These are phyloP conservation scores for Lumnitzera racemosa DNA, from an alignment of 345 rosid genomes.

Conservation along the genomic window DNA sequence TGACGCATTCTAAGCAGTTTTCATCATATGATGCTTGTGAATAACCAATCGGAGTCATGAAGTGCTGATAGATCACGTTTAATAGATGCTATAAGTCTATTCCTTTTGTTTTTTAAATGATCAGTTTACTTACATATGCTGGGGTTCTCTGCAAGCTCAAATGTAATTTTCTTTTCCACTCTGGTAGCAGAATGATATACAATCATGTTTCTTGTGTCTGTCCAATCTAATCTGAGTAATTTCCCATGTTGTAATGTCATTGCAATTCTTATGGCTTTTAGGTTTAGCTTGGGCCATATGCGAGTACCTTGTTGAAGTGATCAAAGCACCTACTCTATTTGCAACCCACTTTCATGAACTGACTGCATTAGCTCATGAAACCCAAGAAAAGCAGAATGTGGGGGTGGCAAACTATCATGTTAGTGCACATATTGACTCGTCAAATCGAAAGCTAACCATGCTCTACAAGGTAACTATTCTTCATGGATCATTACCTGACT, in stretches of 20 bases:
- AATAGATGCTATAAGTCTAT: too few relatives aligned
- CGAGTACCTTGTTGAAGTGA: constrained; percentile 86
- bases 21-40: too few relatives aligned
- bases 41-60: too few relatives aligned
- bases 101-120: too few relatives aligned
- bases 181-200: neutral
- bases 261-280: constrained; percentile 17
- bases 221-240: neutral
- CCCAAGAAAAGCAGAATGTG: constrained; percentile 31
- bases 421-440: constrained; percentile 86
- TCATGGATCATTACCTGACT: too few relatives aligned
- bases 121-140: too few relatives aligned
- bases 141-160: neutral
- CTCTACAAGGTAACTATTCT: constrained; percentile 63
- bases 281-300: constrained; percentile 99
- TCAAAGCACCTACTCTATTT: constrained; percentile 84
- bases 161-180: neutral
- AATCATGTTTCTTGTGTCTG: neutral
- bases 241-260: neutral
- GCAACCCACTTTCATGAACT: constrained; percentile 98
- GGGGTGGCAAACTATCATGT: constrained; percentile 95
- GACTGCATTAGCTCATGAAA: constrained; percentile 71
- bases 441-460: constrained; percentile 88
- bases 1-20: too few relatives aligned
- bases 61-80: too few relatives aligned